Evolutionary conservation across 2,329 filamentous ascomycete genomes (phyloP), one percentile per base, ranked within the genome.

Genomic region (Pezicula carpinea): DNA sequence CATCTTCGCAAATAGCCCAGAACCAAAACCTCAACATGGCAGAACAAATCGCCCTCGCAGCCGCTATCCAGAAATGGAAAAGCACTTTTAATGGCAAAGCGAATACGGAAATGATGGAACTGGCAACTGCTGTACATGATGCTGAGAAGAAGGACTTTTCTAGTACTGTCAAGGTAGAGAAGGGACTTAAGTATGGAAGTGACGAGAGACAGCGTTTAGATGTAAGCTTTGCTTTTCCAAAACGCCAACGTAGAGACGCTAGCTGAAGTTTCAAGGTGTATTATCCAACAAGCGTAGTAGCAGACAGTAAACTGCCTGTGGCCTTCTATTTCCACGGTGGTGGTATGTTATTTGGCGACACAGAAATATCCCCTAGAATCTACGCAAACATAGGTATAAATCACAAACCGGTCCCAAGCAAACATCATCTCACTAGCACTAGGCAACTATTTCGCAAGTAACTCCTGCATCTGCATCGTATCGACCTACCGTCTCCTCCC

Each of bases 381-480:
- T 40, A 40, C 14, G 38, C 38, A 15, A 40, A 40, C 8, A 40
- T 40, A 6, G 38, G 38, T 40, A 40, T 18, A 39, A 18, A 18
- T 18, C 13, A n/a, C 8, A 18, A 39, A 39, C n/a, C n/a, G n/a
- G n/a, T n/a, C n/a, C n/a, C n/a, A n/a, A n/a, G n/a, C n/a, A n/a
- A n/a, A n/a, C n/a, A n/a, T n/a, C n/a, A n/a, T n/a, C n/a, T n/a
- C n/a, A n/a, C n/a, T n/a, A n/a, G n/a, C n/a, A 22, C 10, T 23
- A 40, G 38, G 38, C 38, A 40, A 40, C 38, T 40, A 40, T 13
- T 40, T 40, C 23, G 38, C 38, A 40, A 40, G 38, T 23, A 40
- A 40, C 19, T 40, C 38, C 38, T 40, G 38, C 18, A 40, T 40
- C 38, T 22, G 18, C 5, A 23, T 40, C 22, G 18, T 40, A 23